Conservation (phyloP, 2,329 filamentous ascomycete species). For the Phaeophleospora eucalypticola region DNA sequence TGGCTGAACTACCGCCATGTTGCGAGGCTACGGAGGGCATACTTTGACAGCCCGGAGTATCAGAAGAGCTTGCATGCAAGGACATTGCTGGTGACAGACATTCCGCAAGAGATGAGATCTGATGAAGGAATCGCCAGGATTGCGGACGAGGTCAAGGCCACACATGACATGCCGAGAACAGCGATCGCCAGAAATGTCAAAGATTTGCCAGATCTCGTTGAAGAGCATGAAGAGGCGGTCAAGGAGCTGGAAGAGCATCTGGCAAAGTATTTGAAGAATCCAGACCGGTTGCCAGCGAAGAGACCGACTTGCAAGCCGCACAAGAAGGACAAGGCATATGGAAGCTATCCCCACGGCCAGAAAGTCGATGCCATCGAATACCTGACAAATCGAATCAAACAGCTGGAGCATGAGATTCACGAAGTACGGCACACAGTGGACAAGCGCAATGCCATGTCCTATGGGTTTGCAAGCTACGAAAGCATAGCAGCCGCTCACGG, state of each 20-base stretch:
- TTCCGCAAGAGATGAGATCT: constrained; percentile 69
- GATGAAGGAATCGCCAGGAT: constrained; percentile 86
- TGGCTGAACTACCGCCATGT: constrained; percentile 88
- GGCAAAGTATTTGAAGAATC: constrained; percentile 87
- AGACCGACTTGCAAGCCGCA: constrained; percentile 76
- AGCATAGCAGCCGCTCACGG: constrained; percentile 82
- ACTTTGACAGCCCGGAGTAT: constrained; percentile 83
- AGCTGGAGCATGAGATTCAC: constrained; percentile 78
- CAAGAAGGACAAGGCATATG: constrained; percentile 62
- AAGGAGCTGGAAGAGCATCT: constrained; percentile 77
- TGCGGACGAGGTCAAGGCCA: constrained; percentile 74
- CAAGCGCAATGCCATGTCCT: constrained; percentile 80
- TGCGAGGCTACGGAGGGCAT: constrained; percentile 64
- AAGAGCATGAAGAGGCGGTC: constrained; percentile 76
- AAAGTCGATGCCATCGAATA: constrained; percentile 95
- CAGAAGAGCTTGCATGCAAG: constrained; percentile 78
- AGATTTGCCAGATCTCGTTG: constrained; percentile 78
- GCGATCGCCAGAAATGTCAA: constrained; percentile 90
- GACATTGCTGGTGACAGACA: constrained; percentile 69
- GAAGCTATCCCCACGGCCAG: constrained; percentile 60
- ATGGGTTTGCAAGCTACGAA: constrained; percentile 91
- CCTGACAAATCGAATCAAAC: constrained; percentile 75
- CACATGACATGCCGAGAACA: constrained; percentile 71
- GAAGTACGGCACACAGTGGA: constrained; percentile 78
- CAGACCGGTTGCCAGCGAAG: constrained; percentile 68